These are phyloP conservation scores for Cryphonectria naterciae DNA, from an alignment of 2,329 filamentous ascomycete genomes.

Conservation along the genomic window DNA sequence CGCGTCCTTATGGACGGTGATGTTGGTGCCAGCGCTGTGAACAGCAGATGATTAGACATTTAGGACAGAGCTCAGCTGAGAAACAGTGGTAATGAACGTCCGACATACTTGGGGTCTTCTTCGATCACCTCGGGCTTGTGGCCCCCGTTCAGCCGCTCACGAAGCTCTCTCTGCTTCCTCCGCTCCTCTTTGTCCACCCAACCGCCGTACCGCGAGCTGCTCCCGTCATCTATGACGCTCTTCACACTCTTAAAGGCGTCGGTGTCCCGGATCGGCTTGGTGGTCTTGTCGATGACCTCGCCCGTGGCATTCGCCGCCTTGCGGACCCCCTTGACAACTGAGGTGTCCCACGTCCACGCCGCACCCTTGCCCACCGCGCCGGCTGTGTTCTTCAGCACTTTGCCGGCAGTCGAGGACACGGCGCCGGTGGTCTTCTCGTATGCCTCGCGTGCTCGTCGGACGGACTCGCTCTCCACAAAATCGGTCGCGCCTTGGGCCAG, in stretches of 20 bases:
- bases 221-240: constrained; percentile 94
- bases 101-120: constrained; percentile 84
- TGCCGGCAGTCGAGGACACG: constrained; percentile 76
- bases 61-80: constrained; percentile 31
- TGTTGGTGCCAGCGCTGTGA: constrained; percentile 83
- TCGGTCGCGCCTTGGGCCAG: constrained; percentile 86
- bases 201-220: constrained; percentile 92
- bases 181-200: constrained; percentile 98
- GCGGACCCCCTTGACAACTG: constrained; percentile 87
- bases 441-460: constrained; percentile 81
- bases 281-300: constrained; percentile 89
- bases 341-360: constrained; percentile 95
- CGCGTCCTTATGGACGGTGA: constrained; percentile 95
- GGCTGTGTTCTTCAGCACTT: constrained; percentile 83
- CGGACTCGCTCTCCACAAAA: constrained; percentile 89
- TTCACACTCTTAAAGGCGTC: constrained; percentile 95
- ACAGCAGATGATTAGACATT: constrained; percentile 33
- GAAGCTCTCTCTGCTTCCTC: constrained; percentile 73
- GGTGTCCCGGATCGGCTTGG: constrained; percentile 88
- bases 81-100: constrained; percentile 28
- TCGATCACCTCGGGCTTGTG: constrained; percentile 64
- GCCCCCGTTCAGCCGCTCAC: constrained; percentile 65
- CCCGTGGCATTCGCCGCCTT: constrained; percentile 86
- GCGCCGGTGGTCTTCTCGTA: constrained; percentile 86
- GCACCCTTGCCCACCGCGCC: constrained; percentile 88